Conservation (phyloP, 441 rosid species). For the Populus hybrid region DNA sequence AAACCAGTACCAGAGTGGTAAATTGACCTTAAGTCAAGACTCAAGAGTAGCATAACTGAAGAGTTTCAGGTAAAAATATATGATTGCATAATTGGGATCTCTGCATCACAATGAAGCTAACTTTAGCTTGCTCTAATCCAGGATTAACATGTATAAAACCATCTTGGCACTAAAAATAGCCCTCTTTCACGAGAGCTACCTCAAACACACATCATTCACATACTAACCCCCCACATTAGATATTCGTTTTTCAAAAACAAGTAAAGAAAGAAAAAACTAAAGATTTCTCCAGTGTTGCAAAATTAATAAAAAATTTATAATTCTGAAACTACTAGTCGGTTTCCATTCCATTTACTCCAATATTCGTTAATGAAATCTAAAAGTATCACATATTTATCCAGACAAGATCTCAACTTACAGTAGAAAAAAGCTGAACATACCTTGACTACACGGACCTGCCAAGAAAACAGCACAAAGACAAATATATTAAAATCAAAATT, state of each 20-base stretch:
- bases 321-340: neutral
- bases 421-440: conserved; percentile 48
- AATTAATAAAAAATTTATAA: neutral
- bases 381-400: neutral
- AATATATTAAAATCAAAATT: neutral
- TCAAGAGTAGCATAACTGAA: neutral
- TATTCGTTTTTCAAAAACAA: neutral
- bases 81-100: neutral
- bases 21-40: neutral
- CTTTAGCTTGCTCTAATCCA: neutral
- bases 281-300: neutral
- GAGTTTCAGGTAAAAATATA: neutral
- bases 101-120: neutral
- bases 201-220: neutral
- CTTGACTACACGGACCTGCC: conserved; percentile 91
- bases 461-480: conserved; percentile 15
- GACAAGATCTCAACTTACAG: conserved; percentile 31
- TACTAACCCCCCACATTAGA: neutral
- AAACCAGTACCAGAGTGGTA: neutral
- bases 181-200: neutral
- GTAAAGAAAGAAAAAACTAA: neutral
- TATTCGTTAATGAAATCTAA: neutral
- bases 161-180: neutral
- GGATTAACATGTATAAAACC: neutral
- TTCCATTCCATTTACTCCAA: neutral